Evolutionary conservation across 2,329 filamentous ascomycete genomes (phyloP), one percentile per base, ranked within the genome.

Genomic region (Arthrinium phaeospermum): DNA sequence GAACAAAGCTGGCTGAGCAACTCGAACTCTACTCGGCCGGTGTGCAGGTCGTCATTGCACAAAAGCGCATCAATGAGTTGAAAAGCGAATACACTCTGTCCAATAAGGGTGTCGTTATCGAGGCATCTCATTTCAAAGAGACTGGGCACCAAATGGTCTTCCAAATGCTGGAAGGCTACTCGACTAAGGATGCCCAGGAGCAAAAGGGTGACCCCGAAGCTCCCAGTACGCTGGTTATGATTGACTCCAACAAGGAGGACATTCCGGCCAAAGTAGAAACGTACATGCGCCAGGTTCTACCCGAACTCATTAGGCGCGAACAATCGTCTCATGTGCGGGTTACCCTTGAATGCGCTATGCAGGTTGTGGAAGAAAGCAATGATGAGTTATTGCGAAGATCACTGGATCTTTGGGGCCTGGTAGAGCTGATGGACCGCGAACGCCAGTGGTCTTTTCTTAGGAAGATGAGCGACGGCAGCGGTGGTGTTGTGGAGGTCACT

Each of bases 371-470:
- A 49, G 79, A 85, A 67, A 86, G 85, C 8, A 83, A 85, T 47
- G 88, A 91, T 74, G 85, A 88, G 71, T 81, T 91, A 16, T 82
- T 92, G 8, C 85, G 85, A 70, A 86, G 88, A 72, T 88, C 89
- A 1, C 83, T 92, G 5, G 90, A 92, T 78, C 84, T 92, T 2
- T 92, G 90, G 90, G 88, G 89, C 0, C 84, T 91, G 6, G 89
- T 92, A 5, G 90, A 92, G 78, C 89, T 91, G 67, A 89, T 92
- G 72, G 90, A 92, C 78, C 86, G 89, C 68, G 90, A 92, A 78
- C 85, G 89, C 4, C 86, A 89, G 74, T 92, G 90, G 90, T 85
- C 83, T 46, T 88, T 91, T 74, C 78, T 86, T 4, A 85, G 87
- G 72, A 86, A 85, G 74, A 83, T 84, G 7, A 82, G 83, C 16